Base-by-base conservation (phyloP, 73 alveolate species). In the Stentor coeruleus region DNA sequence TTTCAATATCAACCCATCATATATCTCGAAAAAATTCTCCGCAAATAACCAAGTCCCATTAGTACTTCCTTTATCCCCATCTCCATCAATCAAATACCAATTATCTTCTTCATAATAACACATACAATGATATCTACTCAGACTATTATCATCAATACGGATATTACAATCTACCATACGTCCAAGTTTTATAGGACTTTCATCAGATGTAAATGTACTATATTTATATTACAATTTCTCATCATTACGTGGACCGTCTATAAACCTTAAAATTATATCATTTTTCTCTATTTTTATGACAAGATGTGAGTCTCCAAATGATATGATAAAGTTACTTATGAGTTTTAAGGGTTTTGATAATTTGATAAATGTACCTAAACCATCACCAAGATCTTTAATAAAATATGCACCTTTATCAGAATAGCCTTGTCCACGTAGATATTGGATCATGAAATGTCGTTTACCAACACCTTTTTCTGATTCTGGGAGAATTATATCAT, bases 31-130 rank as follows among this genome's bases (percentile, higher is more conserved):
- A 59, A 90, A 96, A 35, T 94, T 97, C 74, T 87, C 85, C 49
- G 92, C 86, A 81, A 88, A 94, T 20, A 92, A 79, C 97, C 98
- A 94, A n/a, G 97, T 88, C 0, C 98, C 98, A 82, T 94, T 94
- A 11, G 96, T 90, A 60, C 97, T 90, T 28, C 84, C 84, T 60
- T 91, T 86, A 72, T 81, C 84, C 6, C 14, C 15, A 66, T 66
- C 81, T 66, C 99, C 99, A 85, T 94, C 99, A 39, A 85, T 49
- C 33, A 92, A 73, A 20, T 74, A 39, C 97, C 97, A 91, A 3
- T 76, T n/a, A 35, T 80, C 85, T 2, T 81, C 89, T 35, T 40
- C 76, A 36, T 55, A 83, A 39, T 39, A 77, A 38, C 89, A 82
- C 66, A 59, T 74, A 49, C 92, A 88, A 74, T 94, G 93, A 81